Conservation (phyloP, 2,329 filamentous ascomycete genomes). For the Herpotrichia juniperi region DNA sequence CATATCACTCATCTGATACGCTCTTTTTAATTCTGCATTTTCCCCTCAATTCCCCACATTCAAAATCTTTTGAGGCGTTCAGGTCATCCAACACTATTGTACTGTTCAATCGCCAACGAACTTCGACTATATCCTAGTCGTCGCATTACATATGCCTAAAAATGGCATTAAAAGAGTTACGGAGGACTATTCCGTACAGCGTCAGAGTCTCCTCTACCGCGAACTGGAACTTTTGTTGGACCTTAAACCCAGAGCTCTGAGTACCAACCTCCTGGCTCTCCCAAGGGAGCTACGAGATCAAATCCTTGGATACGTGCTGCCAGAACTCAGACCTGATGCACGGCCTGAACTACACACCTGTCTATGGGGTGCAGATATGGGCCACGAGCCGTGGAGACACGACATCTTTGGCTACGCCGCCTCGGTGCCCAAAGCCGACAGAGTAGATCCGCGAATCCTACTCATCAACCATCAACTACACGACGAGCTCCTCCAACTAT, state of each 20-base stretch:
- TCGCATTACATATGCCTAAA: background rate
- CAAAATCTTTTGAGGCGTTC: background rate
- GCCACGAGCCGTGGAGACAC: slow-evolving; percentile 41
- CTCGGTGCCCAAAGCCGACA: slow-evolving; percentile 25
- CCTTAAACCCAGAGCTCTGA: slow-evolving; percentile 39
- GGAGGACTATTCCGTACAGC: slow-evolving; percentile 34
- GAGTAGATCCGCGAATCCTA: slow-evolving; percentile 29
- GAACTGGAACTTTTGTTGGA: slow-evolving; percentile 42
- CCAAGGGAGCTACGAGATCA: slow-evolving; percentile 34
- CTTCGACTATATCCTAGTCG: background rate
- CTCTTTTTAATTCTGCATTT: too few species aligned
- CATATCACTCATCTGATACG: too few species aligned
- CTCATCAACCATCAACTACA: slow-evolving; percentile 40
- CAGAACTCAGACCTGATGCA: slow-evolving; percentile 10
- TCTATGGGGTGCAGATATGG: slow-evolving; percentile 43
- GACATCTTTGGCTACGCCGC: slow-evolving; percentile 38
- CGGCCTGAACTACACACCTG: slow-evolving; percentile 42
- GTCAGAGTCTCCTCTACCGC: slow-evolving; percentile 40
- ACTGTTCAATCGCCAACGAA: background rate
- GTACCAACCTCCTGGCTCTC: slow-evolving; percentile 37
- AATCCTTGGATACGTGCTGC: slow-evolving; percentile 35
- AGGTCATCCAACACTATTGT: background rate
- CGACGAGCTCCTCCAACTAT: slow-evolving; percentile 33
- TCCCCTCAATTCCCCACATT: background rate
- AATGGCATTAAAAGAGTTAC: slow-evolving; percentile 21